Evolutionary conservation across 495 filamentous ascomycete genomes (phyloP).

Genomic region (Hypoxylon lenormandii): DNA sequence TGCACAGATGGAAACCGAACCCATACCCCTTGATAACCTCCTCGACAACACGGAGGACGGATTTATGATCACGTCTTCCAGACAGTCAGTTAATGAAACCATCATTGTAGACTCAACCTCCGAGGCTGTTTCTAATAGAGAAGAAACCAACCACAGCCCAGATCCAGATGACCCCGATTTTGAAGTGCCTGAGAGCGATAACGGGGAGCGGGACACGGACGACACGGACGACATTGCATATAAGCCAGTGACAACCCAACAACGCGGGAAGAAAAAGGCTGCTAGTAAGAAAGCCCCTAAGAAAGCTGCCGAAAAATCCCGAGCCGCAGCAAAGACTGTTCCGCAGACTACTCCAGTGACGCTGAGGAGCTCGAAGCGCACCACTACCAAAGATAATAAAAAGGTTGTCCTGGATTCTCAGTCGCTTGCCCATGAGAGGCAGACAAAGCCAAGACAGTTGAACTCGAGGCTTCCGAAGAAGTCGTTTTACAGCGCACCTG

Average conservation of each 20-base stretch:
- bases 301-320: conserved; percentile 13
- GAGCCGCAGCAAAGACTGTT: background rate
- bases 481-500: conserved; percentile 22
- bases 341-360: conserved; percentile 1
- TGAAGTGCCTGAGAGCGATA: conserved; percentile 12
- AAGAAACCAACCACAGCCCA: background rate
- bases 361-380: conserved; percentile 10
- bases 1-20: conserved; percentile 36
- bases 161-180: conserved; percentile 22
- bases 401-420: conserved; percentile 24
- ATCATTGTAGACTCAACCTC: background rate
- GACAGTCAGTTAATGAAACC: conserved; percentile 1
- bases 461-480: conserved; percentile 28
- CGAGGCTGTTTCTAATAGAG: background rate
- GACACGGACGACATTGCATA: no score
- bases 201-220: conserved; percentile 13
- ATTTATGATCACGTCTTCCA: no score
- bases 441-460: background rate
- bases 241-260: conserved; percentile 7
- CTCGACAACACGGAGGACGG: no score
- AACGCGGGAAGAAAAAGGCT: conserved; percentile 25
- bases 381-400: conserved; percentile 1
- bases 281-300: conserved; percentile 6
- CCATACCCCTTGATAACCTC: conserved; percentile 30
- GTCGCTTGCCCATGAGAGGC: background rate